Evolutionary conservation across 148 eudicot species (phyloP), one percentile per base, ranked within the genome.

Genomic region (Rhododendron simsii): DNA sequence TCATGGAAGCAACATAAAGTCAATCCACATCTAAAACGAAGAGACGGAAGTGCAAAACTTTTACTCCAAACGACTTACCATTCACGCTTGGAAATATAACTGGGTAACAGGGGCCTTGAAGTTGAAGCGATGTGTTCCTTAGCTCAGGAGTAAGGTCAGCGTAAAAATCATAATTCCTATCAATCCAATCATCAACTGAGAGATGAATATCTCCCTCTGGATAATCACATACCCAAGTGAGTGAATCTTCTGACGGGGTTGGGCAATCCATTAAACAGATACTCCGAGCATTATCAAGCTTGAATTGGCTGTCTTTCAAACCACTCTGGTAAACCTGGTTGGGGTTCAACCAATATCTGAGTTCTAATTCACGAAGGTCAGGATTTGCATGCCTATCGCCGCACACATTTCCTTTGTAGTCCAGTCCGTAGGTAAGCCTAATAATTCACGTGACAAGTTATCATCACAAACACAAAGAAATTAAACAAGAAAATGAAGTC

Each of bases 41-140:
- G 23, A 51, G 23, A 79, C 37, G 48, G 48, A 51, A 35, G 51
- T 21, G 11, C 50, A 37, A 78, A 14, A 83, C 6, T 1, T 14
- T 2, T 8, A 37, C 82, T 33, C 21, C 75, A 83, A 89, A 45
- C 81, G 14, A 84, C 90, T 77, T 90, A 95, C 99, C 98, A 89
- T 98, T 98, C 75, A 95, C 94, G 87, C 98, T 98, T 47, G 99
- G 99, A 88, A 91, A 98, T 81, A 98, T 91, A 47, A 98, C 96
- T 21, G 99, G 99, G 87, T 98, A 98, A 86, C 99, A 98, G 82
- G 98, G 99, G 57, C 99, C 99, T 90, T 91, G 96, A 87, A 98
- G 99, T 90, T 94, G 98, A 85, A 98, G 95, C 83, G 99, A 98
- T 16, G 92, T 86, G 90, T 98, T 95, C 84, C 98, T 93, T 85